Base-by-base conservation (phyloP, 371 early-diverging fungal genomes). In the Mortierella sp. region DNA sequence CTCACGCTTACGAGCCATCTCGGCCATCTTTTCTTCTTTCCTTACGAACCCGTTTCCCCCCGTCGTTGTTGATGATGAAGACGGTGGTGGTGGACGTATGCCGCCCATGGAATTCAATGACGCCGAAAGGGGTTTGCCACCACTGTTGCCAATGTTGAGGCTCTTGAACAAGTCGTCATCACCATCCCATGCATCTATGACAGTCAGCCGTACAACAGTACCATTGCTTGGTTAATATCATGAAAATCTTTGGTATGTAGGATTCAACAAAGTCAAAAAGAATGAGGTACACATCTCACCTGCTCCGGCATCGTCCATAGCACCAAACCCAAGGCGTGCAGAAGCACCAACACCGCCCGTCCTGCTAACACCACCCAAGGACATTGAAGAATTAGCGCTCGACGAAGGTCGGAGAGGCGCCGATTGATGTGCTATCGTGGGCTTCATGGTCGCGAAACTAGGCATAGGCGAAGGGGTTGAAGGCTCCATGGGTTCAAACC, bases 1-100 rank as follows among this genome's bases (percentile, higher is more conserved):
- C 81, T 94, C 94, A 76, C 93, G 87, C 70, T 91, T 89, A 63
- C 91, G 87, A 16, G 92, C 94, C 57, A 91, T 78, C 68, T 92
- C 93, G 0, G 91, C 91, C 75, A 88, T 88, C 77, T 90, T 84
- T 44, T 92, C 91, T 38, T 91, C 91, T 80, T 92, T 92, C 42
- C 88, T 76, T 11, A 74, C 73, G 13, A 82, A 81, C 21, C 78
- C 73, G 55, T 78, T 44, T 28, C 83, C 58, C 34, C 84, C 34
- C 26, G 63, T 77, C 1, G 84, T 31, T 54, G 80, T 48, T 21
- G 73, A 44, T 10, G 78, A 70, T 50, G 50, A 50, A 2, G 50
- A 50, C 11, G 74, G 42, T 16, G 79, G 60, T 16, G 77, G 55
- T 13, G 84, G 16, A 13, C 81, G 16, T 10, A 50, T 38, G 21